Conservation (phyloP, 306 rosid species). For the Quercus variabilis region DNA sequence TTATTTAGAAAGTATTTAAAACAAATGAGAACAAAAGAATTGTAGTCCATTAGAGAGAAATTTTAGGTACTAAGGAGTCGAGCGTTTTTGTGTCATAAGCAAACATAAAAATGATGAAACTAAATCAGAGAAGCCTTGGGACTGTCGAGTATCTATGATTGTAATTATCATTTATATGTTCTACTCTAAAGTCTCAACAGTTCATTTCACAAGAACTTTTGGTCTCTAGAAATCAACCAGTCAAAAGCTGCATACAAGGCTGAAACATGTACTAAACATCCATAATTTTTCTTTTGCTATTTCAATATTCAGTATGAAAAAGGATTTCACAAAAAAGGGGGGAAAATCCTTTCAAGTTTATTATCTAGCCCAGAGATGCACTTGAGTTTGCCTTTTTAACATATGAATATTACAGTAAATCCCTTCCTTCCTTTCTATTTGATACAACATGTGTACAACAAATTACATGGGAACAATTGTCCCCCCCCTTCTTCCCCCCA, state of each 20-base stretch:
- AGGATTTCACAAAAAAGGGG: neutral
- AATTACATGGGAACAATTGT: constrained; percentile 4
- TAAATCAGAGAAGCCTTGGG: too few relatives aligned
- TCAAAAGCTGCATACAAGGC: neutral
- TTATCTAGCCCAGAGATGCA: neutral
- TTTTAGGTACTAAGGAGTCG: too few relatives aligned
- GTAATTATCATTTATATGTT: neutral
- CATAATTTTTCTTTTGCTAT: neutral
- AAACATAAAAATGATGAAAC: too few relatives aligned
- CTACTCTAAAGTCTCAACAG: neutral
- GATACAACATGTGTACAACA: constrained; percentile 15
- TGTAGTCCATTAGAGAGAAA: too few relatives aligned
- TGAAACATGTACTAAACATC: neutral
- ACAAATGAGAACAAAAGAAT: too few relatives aligned
- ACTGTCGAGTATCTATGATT: too few relatives aligned
- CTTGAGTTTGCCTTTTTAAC: constrained; percentile 14
- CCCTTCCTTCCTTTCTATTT: constrained; percentile 5
- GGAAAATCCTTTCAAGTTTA: neutral
- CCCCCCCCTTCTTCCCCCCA: too few relatives aligned
- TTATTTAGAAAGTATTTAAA: too few relatives aligned
- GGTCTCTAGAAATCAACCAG: neutral
- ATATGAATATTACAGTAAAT: neutral
- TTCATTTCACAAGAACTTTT: neutral
- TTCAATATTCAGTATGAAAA: neutral
- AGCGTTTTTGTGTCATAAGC: too few relatives aligned